These are phyloP conservation scores for Hygrophorus pudorinus DNA, from an alignment of 768 basidiomycete species.

Conservation along the genomic window DNA sequence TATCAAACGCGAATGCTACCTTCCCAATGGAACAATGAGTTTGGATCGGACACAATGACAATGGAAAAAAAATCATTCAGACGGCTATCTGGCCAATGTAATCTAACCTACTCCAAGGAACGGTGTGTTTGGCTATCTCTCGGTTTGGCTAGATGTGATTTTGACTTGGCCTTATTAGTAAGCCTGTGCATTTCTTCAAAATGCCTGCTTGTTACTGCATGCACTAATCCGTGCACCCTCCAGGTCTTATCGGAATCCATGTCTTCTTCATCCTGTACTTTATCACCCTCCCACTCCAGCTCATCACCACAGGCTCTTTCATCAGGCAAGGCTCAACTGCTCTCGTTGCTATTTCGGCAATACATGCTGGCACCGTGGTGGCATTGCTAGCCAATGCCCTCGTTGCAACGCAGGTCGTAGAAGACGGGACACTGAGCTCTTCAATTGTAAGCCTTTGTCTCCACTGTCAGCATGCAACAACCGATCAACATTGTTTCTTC, in stretches of 20 bases:
- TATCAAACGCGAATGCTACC: too few relatives aligned
- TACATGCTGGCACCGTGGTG: conserved; percentile 77
- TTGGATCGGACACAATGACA: too few relatives aligned
- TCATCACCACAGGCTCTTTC: conserved; percentile 72
- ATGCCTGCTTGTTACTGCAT: not conserved
- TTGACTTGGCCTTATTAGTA: too few relatives aligned
- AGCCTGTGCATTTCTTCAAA: not conserved
- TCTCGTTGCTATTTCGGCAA: conserved; percentile 59
- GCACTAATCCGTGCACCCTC: conserved; percentile 2
- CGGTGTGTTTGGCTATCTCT: too few relatives aligned
- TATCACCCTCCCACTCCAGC: conserved; percentile 66
- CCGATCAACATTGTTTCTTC: too few relatives aligned
- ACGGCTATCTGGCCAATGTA: too few relatives aligned
- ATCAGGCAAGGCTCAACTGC: conserved; percentile 67
- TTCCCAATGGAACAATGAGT: too few relatives aligned
- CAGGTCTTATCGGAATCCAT: conserved; percentile 64
- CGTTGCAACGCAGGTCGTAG: conserved; percentile 83
- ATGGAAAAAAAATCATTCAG: too few relatives aligned
- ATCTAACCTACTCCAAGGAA: too few relatives aligned
- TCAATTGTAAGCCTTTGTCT: conserved; percentile 37
- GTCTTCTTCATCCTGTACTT: conserved; percentile 57
- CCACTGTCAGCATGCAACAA: too few relatives aligned
- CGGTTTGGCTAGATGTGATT: too few relatives aligned
- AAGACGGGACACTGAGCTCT: conserved; percentile 75
- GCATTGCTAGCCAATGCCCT: conserved; percentile 63